Percentiles rank a stretch among this genome's conserved stretches.
Conservation (phyloP, 192 early-diverging fungal species). For the Coemansia sp. region DNA sequence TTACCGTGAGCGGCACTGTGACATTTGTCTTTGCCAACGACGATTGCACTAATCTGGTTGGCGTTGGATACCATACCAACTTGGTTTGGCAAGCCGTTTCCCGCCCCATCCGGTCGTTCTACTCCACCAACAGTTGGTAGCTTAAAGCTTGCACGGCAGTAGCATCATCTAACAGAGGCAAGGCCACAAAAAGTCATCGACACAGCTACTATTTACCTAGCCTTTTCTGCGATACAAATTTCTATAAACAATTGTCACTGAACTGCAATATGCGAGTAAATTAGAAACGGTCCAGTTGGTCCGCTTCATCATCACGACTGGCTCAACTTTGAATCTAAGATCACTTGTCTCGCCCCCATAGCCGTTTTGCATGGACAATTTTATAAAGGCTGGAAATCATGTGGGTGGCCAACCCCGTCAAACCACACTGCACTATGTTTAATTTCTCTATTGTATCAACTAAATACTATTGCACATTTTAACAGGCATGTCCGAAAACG, state of each 20-base stretch:
- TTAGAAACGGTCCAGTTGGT: neutral
- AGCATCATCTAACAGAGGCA: neutral
- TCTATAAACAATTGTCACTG: neutral
- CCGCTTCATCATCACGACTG: neutral
- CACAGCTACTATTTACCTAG: neutral
- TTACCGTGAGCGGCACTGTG: neutral
- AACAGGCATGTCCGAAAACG: conserved; percentile 5
- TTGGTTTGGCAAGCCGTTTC: neutral
- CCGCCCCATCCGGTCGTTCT: conserved; percentile 5
- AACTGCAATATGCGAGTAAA: neutral
- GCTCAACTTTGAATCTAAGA: neutral
- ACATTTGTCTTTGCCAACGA: neutral
- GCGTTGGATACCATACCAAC: neutral
- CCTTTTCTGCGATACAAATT: neutral
- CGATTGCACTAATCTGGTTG: conserved; percentile 2
- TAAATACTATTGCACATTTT: neutral
- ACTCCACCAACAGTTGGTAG: neutral
- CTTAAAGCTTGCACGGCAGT: neutral
- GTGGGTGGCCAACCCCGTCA: neutral
- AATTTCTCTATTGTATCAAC: neutral
- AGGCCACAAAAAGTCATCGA: neutral
- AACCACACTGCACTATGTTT: neutral
- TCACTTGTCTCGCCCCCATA: neutral
- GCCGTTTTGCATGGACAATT: neutral
- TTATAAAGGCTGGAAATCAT: neutral